phyloP scores from a whole-genome alignment of 164 flowering plant species.

The Kingdonia uniflora region DNA sequence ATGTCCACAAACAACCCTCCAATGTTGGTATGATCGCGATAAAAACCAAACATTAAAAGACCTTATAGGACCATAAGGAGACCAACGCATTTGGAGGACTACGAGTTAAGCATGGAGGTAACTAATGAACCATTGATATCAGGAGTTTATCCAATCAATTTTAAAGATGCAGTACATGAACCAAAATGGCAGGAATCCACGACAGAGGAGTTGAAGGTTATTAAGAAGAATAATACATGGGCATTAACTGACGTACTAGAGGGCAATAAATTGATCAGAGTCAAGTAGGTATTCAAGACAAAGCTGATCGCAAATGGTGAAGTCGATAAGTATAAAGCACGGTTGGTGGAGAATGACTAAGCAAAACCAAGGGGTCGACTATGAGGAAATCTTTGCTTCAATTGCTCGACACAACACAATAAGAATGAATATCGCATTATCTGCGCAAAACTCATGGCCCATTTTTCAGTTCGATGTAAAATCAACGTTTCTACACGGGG shows the following conservation, averaged over 20 bases:
- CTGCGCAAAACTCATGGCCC: not conserved
- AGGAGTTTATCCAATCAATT: no score
- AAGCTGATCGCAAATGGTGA: not conserved
- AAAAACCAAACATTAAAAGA: no score
- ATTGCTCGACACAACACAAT: not conserved
- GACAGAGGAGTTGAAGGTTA: not conserved
- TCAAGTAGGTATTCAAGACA: conserved; percentile 1
- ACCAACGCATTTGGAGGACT: no score
- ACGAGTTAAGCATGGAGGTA: no score
- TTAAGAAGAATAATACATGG: conserved; percentile 1
- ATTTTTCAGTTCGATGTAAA: not conserved
- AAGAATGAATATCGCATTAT: not conserved
- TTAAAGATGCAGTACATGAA: no score
- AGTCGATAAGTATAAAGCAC: not conserved
- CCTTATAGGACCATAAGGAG: no score
- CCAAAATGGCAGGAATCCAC: not conserved
- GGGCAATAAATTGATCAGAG: not conserved
- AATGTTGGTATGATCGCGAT: no score
- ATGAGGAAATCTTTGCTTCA: conserved; percentile 1
- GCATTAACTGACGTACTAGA: not conserved
- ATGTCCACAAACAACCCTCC: no score
- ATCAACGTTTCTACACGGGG: not conserved
- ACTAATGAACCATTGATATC: no score
- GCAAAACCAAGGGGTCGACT: conserved; percentile 1
- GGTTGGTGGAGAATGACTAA: not conserved